These are phyloP conservation scores for Backusella mclennaniae DNA, from an alignment of 192 early-diverging fungal species.

Conservation along the genomic window DNA sequence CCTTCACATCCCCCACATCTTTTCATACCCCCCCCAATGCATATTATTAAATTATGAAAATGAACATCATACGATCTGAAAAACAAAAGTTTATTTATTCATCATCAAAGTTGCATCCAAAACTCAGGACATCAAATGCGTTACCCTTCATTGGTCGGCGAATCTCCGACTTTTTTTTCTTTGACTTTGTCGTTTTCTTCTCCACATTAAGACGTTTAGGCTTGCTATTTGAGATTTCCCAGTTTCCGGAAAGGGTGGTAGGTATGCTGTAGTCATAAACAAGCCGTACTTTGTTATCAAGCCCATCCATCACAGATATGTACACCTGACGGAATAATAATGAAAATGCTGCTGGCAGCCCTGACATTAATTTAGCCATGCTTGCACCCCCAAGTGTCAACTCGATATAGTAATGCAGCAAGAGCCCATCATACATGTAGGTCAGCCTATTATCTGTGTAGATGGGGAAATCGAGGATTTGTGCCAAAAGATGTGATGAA, in stretches of 20 bases:
- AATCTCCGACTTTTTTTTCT: constrained; percentile 2
- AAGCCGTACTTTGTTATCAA: background rate
- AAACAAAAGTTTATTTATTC: background rate
- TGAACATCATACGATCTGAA: background rate
- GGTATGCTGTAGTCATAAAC: constrained; percentile 6
- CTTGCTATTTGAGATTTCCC: background rate
- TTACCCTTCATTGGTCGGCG: background rate
- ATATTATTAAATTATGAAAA: background rate
- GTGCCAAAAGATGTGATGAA: constrained; percentile 37
- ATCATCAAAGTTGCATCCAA: constrained; percentile 25
- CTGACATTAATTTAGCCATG: background rate
- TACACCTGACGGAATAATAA: background rate
- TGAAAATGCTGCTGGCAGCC: background rate
- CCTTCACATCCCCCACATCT: background rate
- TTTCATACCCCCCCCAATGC: background rate
- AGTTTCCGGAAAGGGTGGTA: background rate
- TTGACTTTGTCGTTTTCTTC: background rate
- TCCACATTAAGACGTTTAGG: background rate
- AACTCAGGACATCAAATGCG: constrained; percentile 17
- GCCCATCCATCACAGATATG: background rate
- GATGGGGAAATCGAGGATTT: constrained; percentile 25
- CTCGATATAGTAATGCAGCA: constrained; percentile 16
- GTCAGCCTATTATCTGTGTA: constrained; percentile 18
- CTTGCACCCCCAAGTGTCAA: background rate
- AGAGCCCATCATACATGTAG: constrained; percentile 17